These are phyloP conservation scores for Solanum pimpinellifolium DNA, from an alignment of 257 asterid species.

Conservation along the genomic window DNA sequence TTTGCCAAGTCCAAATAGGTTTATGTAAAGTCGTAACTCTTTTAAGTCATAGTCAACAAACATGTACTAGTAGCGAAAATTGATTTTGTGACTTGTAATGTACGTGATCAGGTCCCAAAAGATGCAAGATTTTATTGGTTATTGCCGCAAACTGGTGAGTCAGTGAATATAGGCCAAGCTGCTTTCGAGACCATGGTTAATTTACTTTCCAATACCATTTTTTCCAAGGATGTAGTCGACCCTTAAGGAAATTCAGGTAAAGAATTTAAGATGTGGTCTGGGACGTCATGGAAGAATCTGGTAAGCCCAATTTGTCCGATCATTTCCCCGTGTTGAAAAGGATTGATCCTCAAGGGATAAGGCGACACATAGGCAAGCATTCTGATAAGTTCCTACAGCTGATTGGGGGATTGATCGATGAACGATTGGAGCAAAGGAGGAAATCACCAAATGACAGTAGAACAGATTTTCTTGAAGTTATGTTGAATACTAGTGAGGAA, in stretches of 20 bases:
- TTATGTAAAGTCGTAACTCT: not conserved
- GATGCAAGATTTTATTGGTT: slow-evolving; percentile 55
- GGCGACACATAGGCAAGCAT: slow-evolving; percentile 25
- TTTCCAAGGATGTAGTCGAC: slow-evolving; percentile 43
- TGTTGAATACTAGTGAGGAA: not conserved
- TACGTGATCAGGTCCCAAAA: slow-evolving; percentile 18
- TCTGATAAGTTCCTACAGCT: slow-evolving; percentile 22
- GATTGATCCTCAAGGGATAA: slow-evolving; percentile 51
- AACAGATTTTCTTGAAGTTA: not conserved
- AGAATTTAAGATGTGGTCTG: slow-evolving; percentile 54
- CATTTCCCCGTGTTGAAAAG: slow-evolving; percentile 28
- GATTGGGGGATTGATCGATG: slow-evolving; percentile 25
- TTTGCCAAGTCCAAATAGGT: no score
- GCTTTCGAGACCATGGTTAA: slow-evolving; percentile 45
- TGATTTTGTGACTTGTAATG: slow-evolving; percentile 1
- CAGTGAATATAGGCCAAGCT: slow-evolving; percentile 46
- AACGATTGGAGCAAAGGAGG: slow-evolving; percentile 21
- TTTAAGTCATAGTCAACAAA: not conserved
- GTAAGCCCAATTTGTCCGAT: slow-evolving; percentile 56
- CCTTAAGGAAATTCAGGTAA: slow-evolving; percentile 43
- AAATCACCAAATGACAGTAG: not conserved
- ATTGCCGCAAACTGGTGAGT: slow-evolving; percentile 32
- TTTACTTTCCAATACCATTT: slow-evolving; percentile 38
- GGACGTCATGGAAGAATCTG: slow-evolving; percentile 40
- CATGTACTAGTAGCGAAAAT: not conserved